Base-by-base conservation (phyloP, 2,329 filamentous ascomycete genomes). In the Rugonectria rugulosa region DNA sequence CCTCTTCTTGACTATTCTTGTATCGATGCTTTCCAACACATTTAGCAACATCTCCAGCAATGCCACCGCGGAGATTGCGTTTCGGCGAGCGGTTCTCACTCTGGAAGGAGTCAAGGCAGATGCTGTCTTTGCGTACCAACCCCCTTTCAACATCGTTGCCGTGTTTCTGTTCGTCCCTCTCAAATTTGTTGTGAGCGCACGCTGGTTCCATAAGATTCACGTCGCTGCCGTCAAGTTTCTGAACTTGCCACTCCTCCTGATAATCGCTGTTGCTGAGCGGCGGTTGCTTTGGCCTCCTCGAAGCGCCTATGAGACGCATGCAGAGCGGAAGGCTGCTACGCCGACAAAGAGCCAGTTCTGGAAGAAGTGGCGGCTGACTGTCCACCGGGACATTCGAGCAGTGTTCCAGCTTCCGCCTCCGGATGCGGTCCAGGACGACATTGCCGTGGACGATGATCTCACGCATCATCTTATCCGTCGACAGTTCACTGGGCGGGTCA, bases 141-240 rank as follows among this genome's bases (percentile, higher is more conserved):
- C 91, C 0, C 91, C 91, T 0, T 92, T 95, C 75, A 96, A 96
- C 68, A 85, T 96, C 56, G 73, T 93, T 17, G 91, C 91, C 19
- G 79, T 95, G 23, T 75, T 91, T 56, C 70, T 92, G 23, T 80
- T 95, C 14, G 79, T 94, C 2, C 91, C 91, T 0, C 81, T 95
- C 57, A 92, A 92, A 65, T 90, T 90, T 65, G 65, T 90, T n/a
- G 79, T 92, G 29, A 87, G 86, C n/a, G 86, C 89, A 0, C 86
- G 91, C 38, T 94, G 90, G 90, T 95, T 95, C 70, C 91, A 96
- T 78, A 95, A 94, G 74, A 89, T 94, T 67, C 92, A 96, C 69
- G 90, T 96, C 53, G 85, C 87, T 54, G 84, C 85, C 9, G 88
- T 95, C 19, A 86, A 90, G 31, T 75, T 87, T 8, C 81, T 93